Percentiles rank a stretch among this genome's conserved stretches.
Conservation (phyloP, 179 eudicot genomes). For the Silene vulgaris region DNA sequence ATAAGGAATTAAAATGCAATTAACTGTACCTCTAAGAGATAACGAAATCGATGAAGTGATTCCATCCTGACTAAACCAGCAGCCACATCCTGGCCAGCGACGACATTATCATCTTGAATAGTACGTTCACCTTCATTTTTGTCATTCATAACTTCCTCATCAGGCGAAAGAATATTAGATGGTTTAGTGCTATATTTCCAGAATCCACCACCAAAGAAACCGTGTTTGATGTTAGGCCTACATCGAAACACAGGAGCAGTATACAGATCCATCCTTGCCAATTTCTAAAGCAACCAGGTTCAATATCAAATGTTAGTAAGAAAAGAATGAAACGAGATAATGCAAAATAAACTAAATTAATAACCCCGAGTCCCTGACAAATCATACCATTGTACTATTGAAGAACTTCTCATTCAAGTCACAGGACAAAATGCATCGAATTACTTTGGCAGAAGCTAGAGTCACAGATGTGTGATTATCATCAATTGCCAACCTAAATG, state of each 20-base stretch:
- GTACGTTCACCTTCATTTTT: slow-evolving; percentile 60
- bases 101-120: slow-evolving; percentile 71
- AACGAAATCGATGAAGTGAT: slow-evolving; percentile 60
- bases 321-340: background rate
- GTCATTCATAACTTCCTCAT: slow-evolving; percentile 35
- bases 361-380: background rate
- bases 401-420: slow-evolving; percentile 62
- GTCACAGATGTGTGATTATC: slow-evolving; percentile 82
- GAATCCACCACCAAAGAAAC: slow-evolving; percentile 83
- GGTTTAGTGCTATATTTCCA: slow-evolving; percentile 88
- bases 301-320: slow-evolving; percentile 10
- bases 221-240: slow-evolving; percentile 62
- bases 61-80: slow-evolving; percentile 96
- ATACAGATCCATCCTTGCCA: slow-evolving; percentile 43
- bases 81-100: slow-evolving; percentile 81
- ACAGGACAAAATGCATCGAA: slow-evolving; percentile 58
- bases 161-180: slow-evolving; percentile 51
- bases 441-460: slow-evolving; percentile 73
- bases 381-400: slow-evolving; percentile 57
- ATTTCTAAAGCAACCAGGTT: slow-evolving; percentile 46
- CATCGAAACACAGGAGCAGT: slow-evolving; percentile 89
- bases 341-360: background rate
- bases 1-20: background rate
- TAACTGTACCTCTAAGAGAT: slow-evolving; percentile 70
- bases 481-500: slow-evolving; percentile 71